Evolutionary conservation across 2,329 filamentous ascomycete genomes (phyloP).

Genomic region (Fonsecaea nubica): DNA sequence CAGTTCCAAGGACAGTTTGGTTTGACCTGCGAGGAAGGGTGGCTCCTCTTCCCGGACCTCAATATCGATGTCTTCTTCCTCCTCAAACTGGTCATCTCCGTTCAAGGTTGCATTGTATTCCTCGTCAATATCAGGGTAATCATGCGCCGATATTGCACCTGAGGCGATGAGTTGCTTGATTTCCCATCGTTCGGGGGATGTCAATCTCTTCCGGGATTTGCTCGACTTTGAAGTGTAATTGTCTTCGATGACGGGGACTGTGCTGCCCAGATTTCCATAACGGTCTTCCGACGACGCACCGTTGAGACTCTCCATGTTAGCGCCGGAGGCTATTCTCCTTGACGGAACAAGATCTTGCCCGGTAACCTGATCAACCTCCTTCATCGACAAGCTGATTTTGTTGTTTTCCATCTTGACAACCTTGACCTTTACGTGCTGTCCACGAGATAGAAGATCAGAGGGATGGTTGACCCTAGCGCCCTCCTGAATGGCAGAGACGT

Average conservation of each 20-base stretch:
- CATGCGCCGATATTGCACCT: slow-evolving; percentile 87
- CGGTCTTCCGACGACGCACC: slow-evolving; percentile 65
- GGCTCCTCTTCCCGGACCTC: slow-evolving; percentile 96
- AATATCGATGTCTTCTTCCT: slow-evolving; percentile 87
- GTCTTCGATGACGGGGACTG: slow-evolving; percentile 69
- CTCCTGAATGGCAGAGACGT: slow-evolving; percentile 86
- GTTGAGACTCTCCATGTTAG: slow-evolving; percentile 84
- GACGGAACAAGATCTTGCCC: slow-evolving; percentile 83
- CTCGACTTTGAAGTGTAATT: slow-evolving; percentile 62
- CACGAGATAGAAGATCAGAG: slow-evolving; percentile 79
- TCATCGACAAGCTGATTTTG: slow-evolving; percentile 91
- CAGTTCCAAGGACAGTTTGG: slow-evolving; percentile 91
- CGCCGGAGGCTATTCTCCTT: slow-evolving; percentile 80
- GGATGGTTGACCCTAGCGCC: slow-evolving; percentile 90
- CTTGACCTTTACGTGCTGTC: slow-evolving; percentile 90
- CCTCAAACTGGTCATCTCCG: slow-evolving; percentile 87
- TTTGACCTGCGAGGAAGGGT: slow-evolving; percentile 93
- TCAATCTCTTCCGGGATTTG: slow-evolving; percentile 86
- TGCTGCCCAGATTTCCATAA: slow-evolving; percentile 59
- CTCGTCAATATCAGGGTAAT: slow-evolving; percentile 93
- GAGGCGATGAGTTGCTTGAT: slow-evolving; percentile 96
- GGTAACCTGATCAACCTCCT: slow-evolving; percentile 90
- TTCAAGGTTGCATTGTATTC: slow-evolving; percentile 88
- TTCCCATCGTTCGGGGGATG: slow-evolving; percentile 96
- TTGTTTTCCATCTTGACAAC: slow-evolving; percentile 83